Conservation (phyloP, 495 filamentous ascomycete genomes). For the Penicillium salamii region DNA sequence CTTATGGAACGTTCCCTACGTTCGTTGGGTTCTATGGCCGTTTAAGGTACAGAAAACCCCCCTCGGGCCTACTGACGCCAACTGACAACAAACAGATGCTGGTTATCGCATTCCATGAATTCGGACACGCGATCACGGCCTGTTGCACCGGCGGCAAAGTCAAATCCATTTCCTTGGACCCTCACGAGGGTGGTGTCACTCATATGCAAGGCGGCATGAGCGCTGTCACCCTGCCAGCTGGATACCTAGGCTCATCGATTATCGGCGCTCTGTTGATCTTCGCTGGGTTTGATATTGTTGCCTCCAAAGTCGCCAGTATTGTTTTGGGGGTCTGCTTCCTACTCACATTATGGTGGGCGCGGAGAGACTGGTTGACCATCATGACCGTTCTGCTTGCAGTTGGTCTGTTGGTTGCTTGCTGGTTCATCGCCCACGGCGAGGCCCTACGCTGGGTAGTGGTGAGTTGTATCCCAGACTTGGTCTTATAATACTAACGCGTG, state of each 20-base stretch:
- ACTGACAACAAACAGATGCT: conserved; percentile 58
- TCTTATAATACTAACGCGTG: neutral
- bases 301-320: conserved; percentile 73
- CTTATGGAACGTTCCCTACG: conserved; percentile 76
- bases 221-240: conserved; percentile 71
- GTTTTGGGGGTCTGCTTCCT: conserved; percentile 70
- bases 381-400: conserved; percentile 65
- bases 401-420: conserved; percentile 68
- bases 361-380: conserved; percentile 74
- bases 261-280: conserved; percentile 78
- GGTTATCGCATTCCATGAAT: conserved; percentile 83
- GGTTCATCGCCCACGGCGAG: conserved; percentile 77
- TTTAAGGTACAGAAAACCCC: conserved; percentile 64
- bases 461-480: conserved; percentile 11
- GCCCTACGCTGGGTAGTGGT: conserved; percentile 69
- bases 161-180: conserved; percentile 68
- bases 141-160: conserved; percentile 70
- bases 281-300: conserved; percentile 76
- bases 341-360: conserved; percentile 76
- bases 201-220: conserved; percentile 75
- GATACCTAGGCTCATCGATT: conserved; percentile 71
- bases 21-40: conserved; percentile 72
- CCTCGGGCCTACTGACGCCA: neutral
- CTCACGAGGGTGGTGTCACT: conserved; percentile 70
- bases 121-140: conserved; percentile 72